Conservation (phyloP, 768 basidiomycete species). For the Rhodotorula diobovata region DNA sequence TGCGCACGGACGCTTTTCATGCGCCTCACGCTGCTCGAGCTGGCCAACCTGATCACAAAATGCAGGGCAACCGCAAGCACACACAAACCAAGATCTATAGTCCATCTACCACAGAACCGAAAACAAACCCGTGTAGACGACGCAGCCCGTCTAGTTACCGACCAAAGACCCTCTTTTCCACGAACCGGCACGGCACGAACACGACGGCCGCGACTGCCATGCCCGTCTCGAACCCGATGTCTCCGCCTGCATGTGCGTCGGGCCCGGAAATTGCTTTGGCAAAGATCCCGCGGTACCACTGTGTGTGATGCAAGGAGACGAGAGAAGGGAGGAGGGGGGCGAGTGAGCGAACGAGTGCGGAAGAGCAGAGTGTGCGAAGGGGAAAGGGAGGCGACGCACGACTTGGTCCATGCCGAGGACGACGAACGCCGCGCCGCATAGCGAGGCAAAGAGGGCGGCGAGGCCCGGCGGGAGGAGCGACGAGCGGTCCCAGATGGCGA, state of each 20-base stretch:
- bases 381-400: conserved; percentile 5
- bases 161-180: conserved; percentile 27
- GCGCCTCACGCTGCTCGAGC: too few relatives aligned
- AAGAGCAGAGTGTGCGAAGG: neutral
- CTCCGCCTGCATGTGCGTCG: conserved; percentile 50
- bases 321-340: neutral
- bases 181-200: conserved; percentile 4
- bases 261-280: conserved; percentile 48
- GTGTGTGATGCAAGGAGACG: neutral
- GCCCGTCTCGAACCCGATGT: conserved; percentile 60
- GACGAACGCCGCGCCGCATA: conserved; percentile 57
- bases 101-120: neutral
- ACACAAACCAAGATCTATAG: too few relatives aligned
- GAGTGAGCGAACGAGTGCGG: neutral
- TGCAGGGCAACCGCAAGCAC: too few relatives aligned
- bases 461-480: conserved; percentile 59
- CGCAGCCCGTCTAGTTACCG: neutral
- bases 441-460: conserved; percentile 58
- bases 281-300: conserved; percentile 66
- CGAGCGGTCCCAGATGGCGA: conserved; percentile 57
- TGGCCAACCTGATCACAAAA: too few relatives aligned
- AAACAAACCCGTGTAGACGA: too few relatives aligned
- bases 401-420: conserved; percentile 66
- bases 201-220: conserved; percentile 28
- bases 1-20: too few relatives aligned